Percentiles rank a stretch among this genome's conserved stretches.
phyloP scores from a whole-genome alignment of 441 rosid genomes.

The Gossypium gossypioides region DNA sequence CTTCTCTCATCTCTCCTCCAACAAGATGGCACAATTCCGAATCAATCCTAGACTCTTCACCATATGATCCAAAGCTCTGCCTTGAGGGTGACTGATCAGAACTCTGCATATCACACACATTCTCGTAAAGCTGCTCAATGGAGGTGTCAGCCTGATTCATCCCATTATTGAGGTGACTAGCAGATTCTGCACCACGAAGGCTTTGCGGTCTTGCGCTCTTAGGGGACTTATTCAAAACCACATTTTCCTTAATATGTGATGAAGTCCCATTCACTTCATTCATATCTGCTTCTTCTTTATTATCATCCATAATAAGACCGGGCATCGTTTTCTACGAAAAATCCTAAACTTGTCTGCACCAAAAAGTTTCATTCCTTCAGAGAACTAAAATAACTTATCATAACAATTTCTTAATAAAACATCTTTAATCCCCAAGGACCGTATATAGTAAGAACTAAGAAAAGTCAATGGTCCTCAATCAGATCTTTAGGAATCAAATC shows the following conservation, averaged over 20 bases:
- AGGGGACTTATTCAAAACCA: background rate
- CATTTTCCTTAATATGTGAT: background rate
- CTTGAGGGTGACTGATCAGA: slow-evolving; percentile 2
- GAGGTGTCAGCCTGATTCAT: background rate
- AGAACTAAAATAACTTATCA: slow-evolving; percentile 2
- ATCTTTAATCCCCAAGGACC: slow-evolving; percentile 6
- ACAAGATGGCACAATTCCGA: background rate
- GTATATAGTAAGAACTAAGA: background rate
- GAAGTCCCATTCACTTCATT: background rate
- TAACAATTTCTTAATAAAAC: slow-evolving; percentile 5
- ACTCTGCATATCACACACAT: slow-evolving; percentile 1
- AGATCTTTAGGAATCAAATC: slow-evolving; percentile 21
- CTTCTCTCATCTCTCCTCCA: background rate
- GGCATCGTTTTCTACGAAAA: background rate
- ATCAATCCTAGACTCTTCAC: slow-evolving; percentile 6
- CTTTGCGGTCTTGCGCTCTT: background rate
- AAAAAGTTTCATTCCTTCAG: slow-evolving; percentile 6
- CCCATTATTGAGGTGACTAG: background rate
- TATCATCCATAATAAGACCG: slow-evolving; percentile 1
- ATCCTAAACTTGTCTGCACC: slow-evolving; percentile 11
- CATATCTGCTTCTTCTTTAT: background rate
- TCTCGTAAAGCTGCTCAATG: slow-evolving; percentile 2
- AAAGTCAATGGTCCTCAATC: slow-evolving; percentile 5
- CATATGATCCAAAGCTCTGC: slow-evolving; percentile 1
- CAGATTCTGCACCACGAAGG: background rate